A percentile compares a stretch with the other conserved stretches of the same genome.
Conservation (phyloP, 225 moss, liverwort and hornwort species). For the Pseudoscleropodium purum region DNA sequence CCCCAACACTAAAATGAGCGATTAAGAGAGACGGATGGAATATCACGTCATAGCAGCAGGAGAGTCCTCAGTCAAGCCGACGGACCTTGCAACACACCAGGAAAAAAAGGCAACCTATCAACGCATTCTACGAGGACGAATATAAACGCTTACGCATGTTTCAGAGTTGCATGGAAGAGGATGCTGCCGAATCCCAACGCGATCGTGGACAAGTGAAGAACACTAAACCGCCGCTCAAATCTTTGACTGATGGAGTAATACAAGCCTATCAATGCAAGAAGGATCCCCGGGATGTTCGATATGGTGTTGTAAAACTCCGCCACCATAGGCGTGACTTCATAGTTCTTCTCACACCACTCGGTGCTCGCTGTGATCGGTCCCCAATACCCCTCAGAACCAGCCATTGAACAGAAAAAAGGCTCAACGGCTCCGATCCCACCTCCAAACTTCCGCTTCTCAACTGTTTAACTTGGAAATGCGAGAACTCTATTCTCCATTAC, state of each 20-base stretch:
- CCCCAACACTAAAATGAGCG: not conserved
- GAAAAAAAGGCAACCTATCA: not conserved
- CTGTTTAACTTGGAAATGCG: not conserved
- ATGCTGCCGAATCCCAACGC: constrained; percentile 77
- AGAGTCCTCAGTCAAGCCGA: not conserved
- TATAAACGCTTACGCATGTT: constrained; percentile 57
- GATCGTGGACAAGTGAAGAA: constrained; percentile 68
- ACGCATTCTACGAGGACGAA: not conserved
- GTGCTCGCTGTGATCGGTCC: constrained; percentile 73
- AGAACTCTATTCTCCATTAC: not conserved
- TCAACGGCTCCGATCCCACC: not conserved
- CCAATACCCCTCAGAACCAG: constrained; percentile 48
- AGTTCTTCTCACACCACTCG: constrained; percentile 83
- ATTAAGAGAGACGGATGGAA: not conserved
- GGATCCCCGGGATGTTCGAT: constrained; percentile 68
- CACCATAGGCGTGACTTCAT: constrained; percentile 55
- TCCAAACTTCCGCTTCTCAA: not conserved
- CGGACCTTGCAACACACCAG: not conserved
- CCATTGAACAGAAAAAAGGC: constrained; percentile 8
- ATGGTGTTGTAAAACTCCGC: constrained; percentile 82
- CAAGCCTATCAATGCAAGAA: constrained; percentile 72
- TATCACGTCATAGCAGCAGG: not conserved
- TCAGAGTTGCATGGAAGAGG: constrained; percentile 70
- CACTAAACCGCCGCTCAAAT: constrained; percentile 74
- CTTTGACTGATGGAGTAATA: constrained; percentile 59